phyloP scores from a whole-genome alignment of 2,329 filamentous ascomycete genomes.

The Penicillium sp. region DNA sequence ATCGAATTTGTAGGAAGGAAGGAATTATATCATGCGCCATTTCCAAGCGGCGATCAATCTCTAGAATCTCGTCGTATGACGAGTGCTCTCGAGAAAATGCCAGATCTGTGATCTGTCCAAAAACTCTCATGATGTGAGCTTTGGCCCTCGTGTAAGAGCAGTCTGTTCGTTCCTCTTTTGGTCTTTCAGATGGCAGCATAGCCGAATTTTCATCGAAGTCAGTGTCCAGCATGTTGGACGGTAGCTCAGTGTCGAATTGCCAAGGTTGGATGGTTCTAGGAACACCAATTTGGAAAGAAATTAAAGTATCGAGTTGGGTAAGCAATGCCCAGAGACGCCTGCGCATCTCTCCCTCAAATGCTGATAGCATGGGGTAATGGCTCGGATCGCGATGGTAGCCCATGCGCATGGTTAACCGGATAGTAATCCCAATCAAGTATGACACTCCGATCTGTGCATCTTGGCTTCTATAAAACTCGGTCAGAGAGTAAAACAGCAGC shows the following conservation, averaged over 20 bases:
- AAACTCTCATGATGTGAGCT: conserved; percentile 35
- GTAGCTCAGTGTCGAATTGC: conserved; percentile 61
- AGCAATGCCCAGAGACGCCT: conserved; percentile 44
- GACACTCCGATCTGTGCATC: conserved; percentile 54
- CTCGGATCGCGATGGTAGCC: conserved; percentile 61
- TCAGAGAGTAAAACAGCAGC: conserved; percentile 30
- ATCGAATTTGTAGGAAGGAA: conserved; percentile 23
- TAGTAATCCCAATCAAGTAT: conserved; percentile 56
- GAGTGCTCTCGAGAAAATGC: conserved; percentile 35
- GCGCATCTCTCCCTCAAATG: conserved; percentile 59
- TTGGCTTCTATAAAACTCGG: conserved; percentile 32
- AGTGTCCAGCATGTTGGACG: conserved; percentile 61
- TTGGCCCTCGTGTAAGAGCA: conserved; percentile 41
- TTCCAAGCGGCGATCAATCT: conserved; percentile 38
- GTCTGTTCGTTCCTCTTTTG: conserved; percentile 55
- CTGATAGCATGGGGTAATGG: conserved; percentile 55
- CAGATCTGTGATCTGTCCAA: conserved; percentile 42
- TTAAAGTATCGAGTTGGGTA: conserved; percentile 60
- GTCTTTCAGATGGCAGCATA: conserved; percentile 56
- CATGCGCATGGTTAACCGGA: conserved; percentile 63
- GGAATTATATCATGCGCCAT: conserved; percentile 30
- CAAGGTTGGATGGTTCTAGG: conserved; percentile 62
- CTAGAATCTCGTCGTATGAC: conserved; percentile 39
- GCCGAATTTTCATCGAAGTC: conserved; percentile 57
- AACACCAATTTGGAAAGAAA: conserved; percentile 65